A percentile compares a stretch with the other conserved stretches of the same genome.
These are phyloP conservation scores for Cystobasidium pallidum DNA, from an alignment of 1,284 basidiomycete species.

Conservation along the genomic window DNA sequence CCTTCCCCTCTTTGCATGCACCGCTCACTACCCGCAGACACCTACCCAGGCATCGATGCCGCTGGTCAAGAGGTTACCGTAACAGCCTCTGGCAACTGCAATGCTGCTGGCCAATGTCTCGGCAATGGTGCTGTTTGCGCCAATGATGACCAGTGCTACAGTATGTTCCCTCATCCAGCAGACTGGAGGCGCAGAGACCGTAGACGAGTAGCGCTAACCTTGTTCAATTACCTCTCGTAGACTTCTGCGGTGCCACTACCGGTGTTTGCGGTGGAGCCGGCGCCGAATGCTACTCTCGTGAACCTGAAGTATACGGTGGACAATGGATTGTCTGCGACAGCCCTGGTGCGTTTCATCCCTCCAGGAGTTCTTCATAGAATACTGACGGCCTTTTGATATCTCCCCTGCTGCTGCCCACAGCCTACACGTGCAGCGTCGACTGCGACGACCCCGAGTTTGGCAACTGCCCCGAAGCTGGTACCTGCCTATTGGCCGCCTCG, in stretches of 20 bases:
- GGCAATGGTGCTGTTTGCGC: conserved; percentile 30
- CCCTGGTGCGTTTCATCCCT: conserved; percentile 4
- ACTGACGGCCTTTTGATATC: background rate
- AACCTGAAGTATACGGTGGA: conserved; percentile 1
- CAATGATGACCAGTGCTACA: conserved; percentile 36
- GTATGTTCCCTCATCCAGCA: background rate
- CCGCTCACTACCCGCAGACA: background rate
- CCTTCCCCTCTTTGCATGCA: background rate
- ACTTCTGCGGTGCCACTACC: conserved; percentile 34
- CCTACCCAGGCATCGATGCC: conserved; percentile 9
- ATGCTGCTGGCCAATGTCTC: conserved; percentile 18
- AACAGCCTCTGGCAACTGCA: conserved; percentile 19
- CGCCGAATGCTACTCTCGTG: conserved; percentile 27
- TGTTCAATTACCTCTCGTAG: background rate
- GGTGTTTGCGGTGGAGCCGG: conserved; percentile 26
- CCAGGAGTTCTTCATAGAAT: background rate
- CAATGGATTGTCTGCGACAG: conserved; percentile 4
- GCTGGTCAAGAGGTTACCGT: background rate
- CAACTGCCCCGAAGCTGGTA: conserved; percentile 16
- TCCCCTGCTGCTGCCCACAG: conserved; percentile 5
- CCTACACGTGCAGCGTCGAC: conserved; percentile 18
- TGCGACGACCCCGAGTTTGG: conserved; percentile 14
- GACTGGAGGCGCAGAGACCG: background rate
- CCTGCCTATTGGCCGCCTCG: conserved; percentile 30
- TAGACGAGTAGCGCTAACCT: too few species aligned